Evolutionary conservation across 306 rosid genomes (phyloP), one percentile per base, ranked within the genome.

Genomic region (Casuarina glauca): DNA sequence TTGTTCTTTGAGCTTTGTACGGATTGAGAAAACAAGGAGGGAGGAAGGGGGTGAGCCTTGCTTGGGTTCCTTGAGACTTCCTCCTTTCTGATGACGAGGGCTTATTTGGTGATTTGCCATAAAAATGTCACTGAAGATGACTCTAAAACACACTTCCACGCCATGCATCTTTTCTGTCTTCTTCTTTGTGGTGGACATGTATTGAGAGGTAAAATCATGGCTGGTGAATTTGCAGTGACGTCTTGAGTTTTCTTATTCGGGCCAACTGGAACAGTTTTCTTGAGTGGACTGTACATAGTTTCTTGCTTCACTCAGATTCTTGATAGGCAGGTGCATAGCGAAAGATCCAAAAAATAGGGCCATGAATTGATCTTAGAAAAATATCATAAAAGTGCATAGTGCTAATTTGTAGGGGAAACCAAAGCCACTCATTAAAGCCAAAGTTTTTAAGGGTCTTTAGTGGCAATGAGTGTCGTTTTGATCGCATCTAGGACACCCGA

Each of bases 381-480:
- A 74, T 58, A 80, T 60, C 55, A 67, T 38, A 69, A 41, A 76
- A 74, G 61, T 52, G 41, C 44, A 80, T 66, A 72, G 80, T 82
- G 82, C 55, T 41, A 58, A 46, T 53, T 61, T 70, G 17, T 16
- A 76, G 39, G 74, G 50, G 64, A 60, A 79, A 82, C 68, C 53
- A 48, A 61, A 69, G 70, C 85, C 86, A 83, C 80, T 78, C 55
- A 15, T 62, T 48, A 78, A 58, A 70, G 74, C 54, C 70, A 69
- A 44, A 35, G 73, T 52, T 80, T 83, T 55, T 73, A n/a, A 69
- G 73, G 82, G 84, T 84, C 88, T 78, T 48, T 51, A 78, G 82
- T 71, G 67, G 77, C 64, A 78, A 80, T 82, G 89, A 81, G 80
- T 85, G 85, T 15, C 84, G n/a, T 69, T 84, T 82, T 79, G 49